These are phyloP conservation scores for Arachnopeziza araneosa DNA, from an alignment of 2,329 filamentous ascomycete genomes.

Conservation along the genomic window DNA sequence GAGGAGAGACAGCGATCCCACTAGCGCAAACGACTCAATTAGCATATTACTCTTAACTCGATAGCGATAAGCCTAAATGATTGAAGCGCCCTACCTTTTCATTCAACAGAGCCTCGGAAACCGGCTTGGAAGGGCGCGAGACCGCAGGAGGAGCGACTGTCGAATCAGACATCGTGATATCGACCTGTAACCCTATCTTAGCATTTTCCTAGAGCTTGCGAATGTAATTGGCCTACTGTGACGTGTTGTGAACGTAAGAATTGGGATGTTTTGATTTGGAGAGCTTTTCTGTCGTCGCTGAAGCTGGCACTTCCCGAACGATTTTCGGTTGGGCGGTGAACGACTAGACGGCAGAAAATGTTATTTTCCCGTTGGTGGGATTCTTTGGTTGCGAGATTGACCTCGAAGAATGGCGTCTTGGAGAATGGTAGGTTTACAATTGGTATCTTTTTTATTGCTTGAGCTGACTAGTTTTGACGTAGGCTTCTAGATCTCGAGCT, in stretches of 20 bases:
- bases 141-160: constrained; percentile 51
- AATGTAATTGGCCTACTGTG: constrained; percentile 14
- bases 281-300: neutral
- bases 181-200: constrained; percentile 2
- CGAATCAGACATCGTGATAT: constrained; percentile 26
- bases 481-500: constrained; percentile 27
- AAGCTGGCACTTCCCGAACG: constrained; percentile 1
- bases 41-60: neutral
- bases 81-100: constrained; percentile 70
- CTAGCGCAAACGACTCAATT: constrained; percentile 40
- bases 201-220: neutral
- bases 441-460: neutral
- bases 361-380: neutral
- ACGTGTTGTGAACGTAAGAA: neutral
- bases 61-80: neutral
- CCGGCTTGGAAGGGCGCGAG: constrained; percentile 67
- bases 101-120: constrained; percentile 96
- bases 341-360: neutral
- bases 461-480: constrained; percentile 4
- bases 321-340: constrained; percentile 7
- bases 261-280: neutral
- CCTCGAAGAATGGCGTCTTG: neutral
- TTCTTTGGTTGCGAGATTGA: neutral
- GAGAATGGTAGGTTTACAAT: constrained; percentile 14
- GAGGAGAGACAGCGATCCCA: constrained; percentile 99